Conservation (phyloP, 495 filamentous ascomycete genomes). For the Arthonia radiata region DNA sequence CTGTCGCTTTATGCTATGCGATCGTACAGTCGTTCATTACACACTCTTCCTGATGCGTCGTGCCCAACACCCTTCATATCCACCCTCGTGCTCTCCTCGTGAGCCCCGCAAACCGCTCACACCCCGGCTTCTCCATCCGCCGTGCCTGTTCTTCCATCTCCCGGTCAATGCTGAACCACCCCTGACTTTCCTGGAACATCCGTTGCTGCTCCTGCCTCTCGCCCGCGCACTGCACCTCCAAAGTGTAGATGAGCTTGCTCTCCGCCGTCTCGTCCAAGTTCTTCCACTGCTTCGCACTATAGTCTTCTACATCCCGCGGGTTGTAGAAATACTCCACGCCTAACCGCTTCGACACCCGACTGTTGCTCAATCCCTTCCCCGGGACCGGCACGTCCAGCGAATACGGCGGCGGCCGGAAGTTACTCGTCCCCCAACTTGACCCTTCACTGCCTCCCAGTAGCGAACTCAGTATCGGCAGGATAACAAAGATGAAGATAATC, state of each 20-base stretch:
- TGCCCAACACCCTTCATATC: too few relatives aligned
- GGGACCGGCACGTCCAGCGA: constrained; percentile 26
- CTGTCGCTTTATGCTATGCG: too few relatives aligned
- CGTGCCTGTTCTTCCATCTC: constrained; percentile 47
- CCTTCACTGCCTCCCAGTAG: too few relatives aligned
- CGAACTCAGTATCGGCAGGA: constrained; percentile 64
- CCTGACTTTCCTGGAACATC: constrained; percentile 55
- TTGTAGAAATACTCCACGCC: constrained; percentile 67
- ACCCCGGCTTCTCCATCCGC: constrained; percentile 33
- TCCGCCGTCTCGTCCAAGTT: constrained; percentile 61
- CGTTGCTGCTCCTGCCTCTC: constrained; percentile 37
- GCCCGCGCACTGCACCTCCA: constrained; percentile 44
- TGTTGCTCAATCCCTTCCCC: constrained; percentile 39
- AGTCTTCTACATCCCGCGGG: constrained; percentile 48
- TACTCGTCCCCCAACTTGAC: too few relatives aligned
- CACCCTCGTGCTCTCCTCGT: too few relatives aligned
- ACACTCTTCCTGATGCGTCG: too few relatives aligned
- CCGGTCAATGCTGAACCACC: constrained; percentile 65
- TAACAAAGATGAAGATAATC: constrained; percentile 64
- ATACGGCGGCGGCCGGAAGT: constrained; percentile 53
- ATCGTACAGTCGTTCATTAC: too few relatives aligned
- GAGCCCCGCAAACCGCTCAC: constrained; percentile 24
- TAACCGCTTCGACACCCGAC: constrained; percentile 41
- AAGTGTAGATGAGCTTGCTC: constrained; percentile 33
- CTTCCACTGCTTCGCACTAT: constrained; percentile 34